Conservation (phyloP, 2,329 filamentous ascomycete genomes). For the Westerdykella sp. region DNA sequence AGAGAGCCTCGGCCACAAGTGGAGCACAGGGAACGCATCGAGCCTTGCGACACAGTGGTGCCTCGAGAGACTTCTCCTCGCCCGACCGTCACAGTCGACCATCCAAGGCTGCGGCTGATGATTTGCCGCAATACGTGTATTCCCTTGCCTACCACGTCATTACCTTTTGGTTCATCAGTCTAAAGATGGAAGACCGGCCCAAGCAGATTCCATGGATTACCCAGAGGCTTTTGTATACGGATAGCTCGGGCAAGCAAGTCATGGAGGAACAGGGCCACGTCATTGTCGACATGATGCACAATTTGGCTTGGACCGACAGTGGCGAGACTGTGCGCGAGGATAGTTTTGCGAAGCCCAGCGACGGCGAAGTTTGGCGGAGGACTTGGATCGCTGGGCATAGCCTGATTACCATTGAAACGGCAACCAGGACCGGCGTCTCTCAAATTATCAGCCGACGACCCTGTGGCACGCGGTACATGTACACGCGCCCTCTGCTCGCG, state of each 20-base stretch:
- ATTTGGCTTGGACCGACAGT: slow-evolving; percentile 77
- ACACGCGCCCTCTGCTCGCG: slow-evolving; percentile 32
- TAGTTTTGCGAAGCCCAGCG: slow-evolving; percentile 58
- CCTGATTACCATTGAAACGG: slow-evolving; percentile 68
- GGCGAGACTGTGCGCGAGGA: slow-evolving; percentile 66
- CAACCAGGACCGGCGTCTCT: slow-evolving; percentile 59
- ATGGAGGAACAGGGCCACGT: slow-evolving; percentile 91
- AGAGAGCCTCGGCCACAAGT: slow-evolving; percentile 30
- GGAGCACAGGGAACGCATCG: slow-evolving; percentile 30
- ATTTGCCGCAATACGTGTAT: slow-evolving; percentile 88
- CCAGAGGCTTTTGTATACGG: slow-evolving; percentile 71
- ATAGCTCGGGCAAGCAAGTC: slow-evolving; percentile 65
- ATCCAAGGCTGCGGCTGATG: slow-evolving; percentile 52
- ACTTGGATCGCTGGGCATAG: slow-evolving; percentile 69
- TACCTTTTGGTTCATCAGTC: slow-evolving; percentile 89
- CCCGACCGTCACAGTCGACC: slow-evolving; percentile 32
- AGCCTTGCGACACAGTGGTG: slow-evolving; percentile 39
- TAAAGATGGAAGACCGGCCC: slow-evolving; percentile 77
- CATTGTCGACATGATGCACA: slow-evolving; percentile 90
- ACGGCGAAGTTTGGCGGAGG: slow-evolving; percentile 61
- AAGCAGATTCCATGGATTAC: slow-evolving; percentile 87
- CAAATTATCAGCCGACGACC: slow-evolving; percentile 66
- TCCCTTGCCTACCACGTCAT: slow-evolving; percentile 92
- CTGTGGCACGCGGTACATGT: slow-evolving; percentile 40
- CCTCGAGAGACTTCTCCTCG: slow-evolving; percentile 38